Conservation (phyloP, 1,139 yeast species). For the Debaryomycetaceae sp. region DNA sequence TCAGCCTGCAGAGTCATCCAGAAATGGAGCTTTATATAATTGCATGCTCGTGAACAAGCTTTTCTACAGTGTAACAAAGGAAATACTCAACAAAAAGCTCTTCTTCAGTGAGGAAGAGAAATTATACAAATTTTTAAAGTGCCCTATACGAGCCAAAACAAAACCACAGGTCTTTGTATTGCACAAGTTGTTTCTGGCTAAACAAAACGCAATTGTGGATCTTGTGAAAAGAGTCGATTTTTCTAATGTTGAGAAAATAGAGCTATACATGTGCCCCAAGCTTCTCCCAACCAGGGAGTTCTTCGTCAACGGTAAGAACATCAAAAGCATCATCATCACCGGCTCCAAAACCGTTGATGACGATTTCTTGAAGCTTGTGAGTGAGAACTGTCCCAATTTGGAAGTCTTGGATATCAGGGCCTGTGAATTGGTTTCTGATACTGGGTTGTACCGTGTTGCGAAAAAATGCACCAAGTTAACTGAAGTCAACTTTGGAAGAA, state of each 20-base stretch:
- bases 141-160: conserved; percentile 6
- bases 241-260: conserved; percentile 59
- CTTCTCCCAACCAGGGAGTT: conserved; percentile 54
- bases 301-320: conserved; percentile 32
- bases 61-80: conserved; percentile 58
- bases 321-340: conserved; percentile 65
- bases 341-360: conserved; percentile 72
- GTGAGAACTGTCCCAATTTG: conserved; percentile 57
- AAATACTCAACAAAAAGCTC: conserved; percentile 53
- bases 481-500: conserved; percentile 76
- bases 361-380: conserved; percentile 47
- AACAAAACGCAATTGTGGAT: conserved; percentile 25
- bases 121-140: conserved; percentile 42
- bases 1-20: not conserved
- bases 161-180: conserved; percentile 34
- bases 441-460: conserved; percentile 67
- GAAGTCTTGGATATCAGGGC: conserved; percentile 76
- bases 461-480: conserved; percentile 53
- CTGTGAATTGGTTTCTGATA: conserved; percentile 74
- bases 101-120: conserved; percentile 50
- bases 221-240: conserved; percentile 32
- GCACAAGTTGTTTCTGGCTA: conserved; percentile 34
- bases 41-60: conserved; percentile 67
- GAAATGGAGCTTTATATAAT: conserved; percentile 36
- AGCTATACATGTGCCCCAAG: conserved; percentile 79